A percentile compares a stretch with the other conserved stretches of the same genome.
phyloP scores from a whole-genome alignment of 2,329 filamentous ascomycete genomes.

The Pseudogymnoascus sp. region DNA sequence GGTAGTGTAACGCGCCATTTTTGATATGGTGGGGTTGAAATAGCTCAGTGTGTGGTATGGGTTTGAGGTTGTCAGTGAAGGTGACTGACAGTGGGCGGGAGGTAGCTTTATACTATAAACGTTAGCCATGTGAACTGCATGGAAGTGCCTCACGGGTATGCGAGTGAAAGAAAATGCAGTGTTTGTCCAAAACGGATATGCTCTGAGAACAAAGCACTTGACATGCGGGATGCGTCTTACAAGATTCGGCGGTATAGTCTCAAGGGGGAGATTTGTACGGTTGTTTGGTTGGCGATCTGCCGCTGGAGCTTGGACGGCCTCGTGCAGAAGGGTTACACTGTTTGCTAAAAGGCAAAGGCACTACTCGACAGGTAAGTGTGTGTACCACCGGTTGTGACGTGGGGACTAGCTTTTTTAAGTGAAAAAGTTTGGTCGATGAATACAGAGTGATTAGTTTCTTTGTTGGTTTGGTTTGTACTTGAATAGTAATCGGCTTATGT shows the following conservation, averaged over 20 bases:
- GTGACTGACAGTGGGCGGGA: not conserved
- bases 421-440: not conserved
- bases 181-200: not conserved
- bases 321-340: slow-evolving; percentile 5
- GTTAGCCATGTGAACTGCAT: slow-evolving; percentile 5
- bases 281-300: not conserved
- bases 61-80: not conserved
- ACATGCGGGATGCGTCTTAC: not conserved
- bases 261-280: slow-evolving; percentile 3
- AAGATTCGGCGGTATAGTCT: not conserved
- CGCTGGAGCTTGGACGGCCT: not conserved
- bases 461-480: not conserved
- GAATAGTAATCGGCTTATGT: not conserved
- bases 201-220: not conserved
- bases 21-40: not conserved
- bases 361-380: slow-evolving; percentile 8
- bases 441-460: slow-evolving; percentile 8
- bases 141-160: not conserved
- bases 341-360: not conserved
- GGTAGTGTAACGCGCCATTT: not conserved
- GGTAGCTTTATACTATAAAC: not conserved
- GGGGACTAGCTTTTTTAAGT: slow-evolving; percentile 4
- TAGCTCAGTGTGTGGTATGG: slow-evolving; percentile 1
- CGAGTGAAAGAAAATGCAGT: slow-evolving; percentile 1
- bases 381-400: slow-evolving; percentile 4